Base-by-base conservation (phyloP, 1,139 yeast species). In the Arxiozyma slooffiae region DNA sequence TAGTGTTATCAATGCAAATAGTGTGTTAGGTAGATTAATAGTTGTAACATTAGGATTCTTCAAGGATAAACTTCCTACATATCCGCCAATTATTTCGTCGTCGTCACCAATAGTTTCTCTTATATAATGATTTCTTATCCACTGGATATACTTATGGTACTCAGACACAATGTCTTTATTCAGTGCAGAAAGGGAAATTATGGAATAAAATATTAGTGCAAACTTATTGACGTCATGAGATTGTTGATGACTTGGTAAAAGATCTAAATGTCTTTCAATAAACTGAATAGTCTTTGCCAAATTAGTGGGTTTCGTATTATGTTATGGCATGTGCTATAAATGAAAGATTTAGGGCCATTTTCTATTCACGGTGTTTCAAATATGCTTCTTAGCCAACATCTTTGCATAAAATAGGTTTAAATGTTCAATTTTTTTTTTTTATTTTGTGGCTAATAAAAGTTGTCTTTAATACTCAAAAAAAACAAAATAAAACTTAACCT, bases 211-310 rank as follows among this genome's bases (percentile, higher is more conserved):
- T 30, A 63, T 48, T 7, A 65, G 57, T 9, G 67, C 67, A 52
- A 65, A 48, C 48, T 57, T 58, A 48, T 64, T 64, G 3, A 62
- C 60, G 48, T 64, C 68, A 44, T 60, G 54, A n/a, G 57, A 51
- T 50, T 64, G 65, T 45, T 57, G 59, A 7, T 55, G 51, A 9
- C 63, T 48, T 4, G 68, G 68, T 16, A 65, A 49, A 17, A 65
- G 30, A 2, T 45, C 21, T 38, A 65, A 47, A 50, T 65, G 68
- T 24, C 67, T 58, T 38, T 57, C 54, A 34, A 63, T 39, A 49
- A 55, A 65, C 39, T 54, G 60, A n/a, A 54, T 38, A 52, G 63
- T 67, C 47, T 58, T 64, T 38, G 50, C 43, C 5, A 41, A 23
- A 39, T 44, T 44, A 2, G 11, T 14, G 4, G 42, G n/a, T 24